Percentiles rank a stretch among this genome's conserved stretches.
These are phyloP conservation scores for Mediolabrus comicus DNA, from an alignment of 108 stramenopile genomes.

Conservation along the genomic window DNA sequence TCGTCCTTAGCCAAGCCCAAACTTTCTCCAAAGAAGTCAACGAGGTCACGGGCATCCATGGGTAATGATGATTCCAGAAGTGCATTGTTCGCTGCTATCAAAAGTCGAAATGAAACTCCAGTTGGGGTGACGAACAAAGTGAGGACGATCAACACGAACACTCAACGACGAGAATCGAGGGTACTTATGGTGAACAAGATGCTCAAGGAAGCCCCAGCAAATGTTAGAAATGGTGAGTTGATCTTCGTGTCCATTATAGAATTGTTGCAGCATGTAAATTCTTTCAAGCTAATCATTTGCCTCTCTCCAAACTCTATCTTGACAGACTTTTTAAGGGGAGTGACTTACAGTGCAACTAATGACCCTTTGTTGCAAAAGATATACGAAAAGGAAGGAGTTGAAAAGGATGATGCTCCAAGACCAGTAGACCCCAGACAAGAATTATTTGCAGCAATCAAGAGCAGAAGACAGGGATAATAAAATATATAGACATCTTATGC, in stretches of 20 bases:
- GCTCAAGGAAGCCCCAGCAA: conserved; percentile 63
- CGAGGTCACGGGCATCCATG: background rate
- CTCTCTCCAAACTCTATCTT: background rate
- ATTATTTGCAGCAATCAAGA: conserved; percentile 17
- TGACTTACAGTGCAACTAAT: conserved; percentile 53
- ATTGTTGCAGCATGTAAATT: background rate
- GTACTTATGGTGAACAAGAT: conserved; percentile 79
- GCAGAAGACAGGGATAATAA: background rate
- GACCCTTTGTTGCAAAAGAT: conserved; percentile 60
- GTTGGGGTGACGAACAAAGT: conserved; percentile 15
- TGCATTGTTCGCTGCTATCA: conserved; percentile 32
- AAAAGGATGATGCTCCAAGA: background rate
- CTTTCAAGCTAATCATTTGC: background rate
- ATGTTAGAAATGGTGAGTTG: conserved; percentile 47
- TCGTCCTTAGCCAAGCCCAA: conserved; percentile 8
- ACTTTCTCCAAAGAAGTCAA: conserved; percentile 5
- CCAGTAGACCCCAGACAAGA: conserved; percentile 6
- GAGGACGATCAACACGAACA: conserved; percentile 6
- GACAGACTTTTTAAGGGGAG: conserved; percentile 63
- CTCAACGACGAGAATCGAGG: conserved; percentile 41
- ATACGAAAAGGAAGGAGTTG: conserved; percentile 55
- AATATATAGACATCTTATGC: too few relatives aligned
- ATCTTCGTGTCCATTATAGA: background rate
- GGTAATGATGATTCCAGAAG: conserved; percentile 6
- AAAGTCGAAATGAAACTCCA: conserved; percentile 18